A percentile compares a stretch with the other conserved stretches of the same genome.
phyloP scores from a whole-genome alignment of 108 stramenopile genomes.

The Seminavis robusta region DNA sequence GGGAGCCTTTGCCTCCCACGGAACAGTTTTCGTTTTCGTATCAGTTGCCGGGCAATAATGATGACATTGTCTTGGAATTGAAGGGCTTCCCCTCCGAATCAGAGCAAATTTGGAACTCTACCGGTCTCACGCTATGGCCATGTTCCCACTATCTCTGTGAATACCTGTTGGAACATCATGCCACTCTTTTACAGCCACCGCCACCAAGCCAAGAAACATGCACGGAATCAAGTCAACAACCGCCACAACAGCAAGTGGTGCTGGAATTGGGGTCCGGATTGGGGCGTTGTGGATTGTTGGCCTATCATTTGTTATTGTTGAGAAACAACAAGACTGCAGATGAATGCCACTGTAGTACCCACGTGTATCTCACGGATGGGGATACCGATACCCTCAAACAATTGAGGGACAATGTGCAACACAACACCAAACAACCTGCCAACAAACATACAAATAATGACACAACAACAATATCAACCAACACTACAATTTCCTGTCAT shows the following conservation, averaged over 20 bases:
- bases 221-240: neutral
- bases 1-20: too few species aligned
- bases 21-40: too few species aligned
- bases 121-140: slow-evolving; percentile 76
- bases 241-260: neutral
- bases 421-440: slow-evolving; percentile 17
- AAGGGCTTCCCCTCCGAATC: slow-evolving; percentile 45
- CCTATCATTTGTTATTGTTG: slow-evolving; percentile 25
- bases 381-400: slow-evolving; percentile 51
- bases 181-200: neutral
- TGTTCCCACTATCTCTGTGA: slow-evolving; percentile 61
- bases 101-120: slow-evolving; percentile 68
- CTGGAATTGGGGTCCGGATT: slow-evolving; percentile 70
- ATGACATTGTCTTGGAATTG: slow-evolving; percentile 44
- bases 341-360: neutral
- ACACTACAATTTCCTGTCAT: slow-evolving; percentile 12
- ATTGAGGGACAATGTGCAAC: slow-evolving; percentile 42
- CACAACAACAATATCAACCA: neutral
- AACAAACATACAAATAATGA: neutral
- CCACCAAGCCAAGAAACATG: neutral
- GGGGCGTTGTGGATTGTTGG: slow-evolving; percentile 61
- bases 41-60: too few species aligned
- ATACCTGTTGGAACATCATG: slow-evolving; percentile 44
- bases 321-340: neutral
- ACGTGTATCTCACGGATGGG: slow-evolving; percentile 56